Base-by-base conservation (phyloP, 495 filamentous ascomycete genomes). In the Penicillium waksmanii region DNA sequence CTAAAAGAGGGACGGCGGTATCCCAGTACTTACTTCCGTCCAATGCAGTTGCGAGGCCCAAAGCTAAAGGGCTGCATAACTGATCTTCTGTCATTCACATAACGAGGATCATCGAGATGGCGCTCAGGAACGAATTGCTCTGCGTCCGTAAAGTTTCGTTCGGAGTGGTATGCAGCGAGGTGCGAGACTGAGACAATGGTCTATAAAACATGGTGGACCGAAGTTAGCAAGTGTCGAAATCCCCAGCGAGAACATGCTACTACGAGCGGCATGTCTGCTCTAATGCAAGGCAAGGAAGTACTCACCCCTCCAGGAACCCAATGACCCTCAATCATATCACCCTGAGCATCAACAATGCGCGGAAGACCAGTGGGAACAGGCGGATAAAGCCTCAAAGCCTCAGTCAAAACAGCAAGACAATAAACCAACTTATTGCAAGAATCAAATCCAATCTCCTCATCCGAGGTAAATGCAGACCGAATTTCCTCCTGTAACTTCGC, bases 31-130 rank as follows among this genome's bases (percentile, higher is more conserved):
- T 64, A 86, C 83, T 81, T 81, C 52, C 74, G 70, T 42, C 87
- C 87, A 50, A 88, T 74, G 56, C 86, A 90, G 64, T 87, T 83
- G 10, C 87, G 68, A 0, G 82, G 76, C 0, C 87, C 87, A 19
- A 83, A 53, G 15, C 75, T 77, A 53, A 89, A 90, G 0, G 85
- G 83, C 64, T 84, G 77, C 36, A 80, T 62, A 12, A 73, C 79
- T 9, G 65, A 65, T 15, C 69, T 67, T 19, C 69, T 68, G 54
- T 85, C 84, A 25, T 73, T 72, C 25, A 61, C 66, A 62, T 69
- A 83, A 10, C 34, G 48, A 13, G 61, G 53, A 21, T 74, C 70
- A 0, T 55, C 73, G 2, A 81, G 55, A 55, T 78, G 85, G 13
- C 84, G 75, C 62, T 86, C 84, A 0, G 84, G 84, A 9, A 77